Conservation (phyloP, 2,329 filamentous ascomycete species). For the Nannizziopsis barbatae region DNA sequence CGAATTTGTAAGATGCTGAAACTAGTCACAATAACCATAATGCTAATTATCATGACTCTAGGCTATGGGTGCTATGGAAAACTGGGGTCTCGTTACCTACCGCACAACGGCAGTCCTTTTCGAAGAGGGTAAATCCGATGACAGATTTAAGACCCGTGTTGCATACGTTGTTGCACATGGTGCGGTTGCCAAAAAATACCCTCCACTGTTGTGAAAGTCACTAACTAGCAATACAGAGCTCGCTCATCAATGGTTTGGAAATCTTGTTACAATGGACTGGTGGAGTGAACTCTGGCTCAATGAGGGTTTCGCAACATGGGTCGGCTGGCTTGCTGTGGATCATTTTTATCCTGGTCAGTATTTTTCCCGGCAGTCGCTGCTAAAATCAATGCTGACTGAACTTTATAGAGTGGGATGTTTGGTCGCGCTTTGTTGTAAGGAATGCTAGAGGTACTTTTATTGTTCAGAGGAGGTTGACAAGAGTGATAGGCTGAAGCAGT, state of each 20-base stretch:
- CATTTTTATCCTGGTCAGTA: constrained; percentile 64
- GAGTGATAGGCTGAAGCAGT: constrained; percentile 65
- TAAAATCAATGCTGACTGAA: constrained; percentile 16
- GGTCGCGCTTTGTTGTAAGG: constrained; percentile 84
- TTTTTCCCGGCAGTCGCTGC: neutral
- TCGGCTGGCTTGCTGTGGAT: constrained; percentile 86
- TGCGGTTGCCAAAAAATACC: constrained; percentile 18
- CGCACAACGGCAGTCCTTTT: constrained; percentile 92
- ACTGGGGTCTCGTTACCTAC: constrained; percentile 95
- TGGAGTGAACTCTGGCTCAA: constrained; percentile 91
- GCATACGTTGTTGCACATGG: constrained; percentile 93
- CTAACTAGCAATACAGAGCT: constrained; percentile 47
- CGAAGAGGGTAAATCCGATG: constrained; percentile 82
- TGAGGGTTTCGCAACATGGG: constrained; percentile 96
- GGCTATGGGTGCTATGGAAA: constrained; percentile 71
- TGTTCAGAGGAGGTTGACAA: constrained; percentile 26
- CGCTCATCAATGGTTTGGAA: constrained; percentile 93
- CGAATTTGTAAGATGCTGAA: constrained; percentile 60
- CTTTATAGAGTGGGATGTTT: constrained; percentile 75
- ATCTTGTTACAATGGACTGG: constrained; percentile 95
- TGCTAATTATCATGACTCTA: constrained; percentile 21
- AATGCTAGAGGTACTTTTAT: constrained; percentile 44
- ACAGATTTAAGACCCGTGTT: constrained; percentile 81
- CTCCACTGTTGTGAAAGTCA: constrained; percentile 1
- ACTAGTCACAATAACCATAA: neutral